phyloP scores from a whole-genome alignment of 352 stramenopile species.

The Globisporangium cederbergense region DNA sequence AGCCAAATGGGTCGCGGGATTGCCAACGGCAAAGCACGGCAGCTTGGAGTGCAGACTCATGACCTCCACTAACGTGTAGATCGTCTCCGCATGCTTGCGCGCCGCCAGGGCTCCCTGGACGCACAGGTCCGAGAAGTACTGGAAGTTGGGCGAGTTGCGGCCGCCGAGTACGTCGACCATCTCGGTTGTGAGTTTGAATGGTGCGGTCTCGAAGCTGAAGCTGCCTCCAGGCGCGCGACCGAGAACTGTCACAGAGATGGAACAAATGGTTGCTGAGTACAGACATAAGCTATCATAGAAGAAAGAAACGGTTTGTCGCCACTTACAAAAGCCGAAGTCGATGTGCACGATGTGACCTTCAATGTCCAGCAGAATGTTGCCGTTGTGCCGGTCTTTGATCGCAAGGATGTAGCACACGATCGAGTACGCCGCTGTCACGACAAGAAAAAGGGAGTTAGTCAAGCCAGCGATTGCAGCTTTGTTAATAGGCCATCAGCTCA shows the following conservation, averaged over 20 bases:
- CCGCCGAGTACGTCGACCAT: constrained; percentile 95
- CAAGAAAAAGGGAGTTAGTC: background rate
- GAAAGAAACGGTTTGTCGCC: background rate
- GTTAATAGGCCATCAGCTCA: constrained; percentile 19
- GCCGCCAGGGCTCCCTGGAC: constrained; percentile 91
- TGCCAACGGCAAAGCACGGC: constrained; percentile 54
- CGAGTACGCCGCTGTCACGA: constrained; percentile 93
- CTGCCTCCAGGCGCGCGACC: constrained; percentile 85
- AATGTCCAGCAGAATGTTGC: constrained; percentile 98
- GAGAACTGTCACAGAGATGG: constrained; percentile 35
- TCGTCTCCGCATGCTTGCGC: constrained; percentile 90
- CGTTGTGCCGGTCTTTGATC: constrained; percentile 99
- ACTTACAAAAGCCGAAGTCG: constrained; percentile 97
- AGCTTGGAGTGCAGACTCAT: constrained; percentile 86
- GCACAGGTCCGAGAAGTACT: constrained; percentile 93
- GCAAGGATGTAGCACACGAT: constrained; percentile 97
- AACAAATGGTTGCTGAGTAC: background rate
- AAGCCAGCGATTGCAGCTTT: background rate
- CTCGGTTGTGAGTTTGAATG: constrained; percentile 96
- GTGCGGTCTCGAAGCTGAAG: constrained; percentile 94
- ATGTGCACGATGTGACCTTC: constrained; percentile 98
- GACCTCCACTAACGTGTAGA: constrained; percentile 95
- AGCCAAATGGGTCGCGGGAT: constrained; percentile 29
- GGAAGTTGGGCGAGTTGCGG: constrained; percentile 87
- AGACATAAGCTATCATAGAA: background rate